Conservation (phyloP, 345 rosid genomes). For the Populus simonii region DNA sequence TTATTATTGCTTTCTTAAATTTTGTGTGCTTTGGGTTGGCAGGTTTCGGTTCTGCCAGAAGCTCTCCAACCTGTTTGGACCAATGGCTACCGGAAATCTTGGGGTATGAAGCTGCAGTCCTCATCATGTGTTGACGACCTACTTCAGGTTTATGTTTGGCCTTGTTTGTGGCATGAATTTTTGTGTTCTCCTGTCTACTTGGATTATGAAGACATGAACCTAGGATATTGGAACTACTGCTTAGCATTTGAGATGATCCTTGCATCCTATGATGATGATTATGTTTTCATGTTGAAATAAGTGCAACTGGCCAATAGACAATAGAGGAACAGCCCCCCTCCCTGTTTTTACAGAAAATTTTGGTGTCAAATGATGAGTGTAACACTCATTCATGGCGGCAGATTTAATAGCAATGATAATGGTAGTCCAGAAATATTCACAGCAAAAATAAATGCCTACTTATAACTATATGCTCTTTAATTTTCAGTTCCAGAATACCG, state of each 20-base stretch:
- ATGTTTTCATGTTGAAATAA: not conserved
- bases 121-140: constrained; percentile 58
- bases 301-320: not conserved
- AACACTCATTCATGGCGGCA: not conserved
- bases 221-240: not conserved
- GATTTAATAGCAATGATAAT: not conserved
- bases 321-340: not conserved
- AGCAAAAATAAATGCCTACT: not conserved
- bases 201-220: not conserved
- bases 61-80: constrained; percentile 69
- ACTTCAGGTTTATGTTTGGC: constrained; percentile 48
- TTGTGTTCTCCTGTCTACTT: not conserved
- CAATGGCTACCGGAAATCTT: constrained; percentile 45
- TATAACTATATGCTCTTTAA: not conserved
- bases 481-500: too few relatives aligned
- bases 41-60: constrained; percentile 71
- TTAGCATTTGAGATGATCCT: not conserved
- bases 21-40: constrained; percentile 21
- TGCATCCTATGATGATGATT: not conserved
- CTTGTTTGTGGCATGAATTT: not conserved
- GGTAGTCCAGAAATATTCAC: not conserved
- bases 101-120: constrained; percentile 62
- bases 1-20: not conserved
- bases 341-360: not conserved
- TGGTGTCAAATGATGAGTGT: not conserved